Evolutionary conservation across 1,139 yeast species (phyloP).

Genomic region (Sugiyamaella grinbergsii): DNA sequence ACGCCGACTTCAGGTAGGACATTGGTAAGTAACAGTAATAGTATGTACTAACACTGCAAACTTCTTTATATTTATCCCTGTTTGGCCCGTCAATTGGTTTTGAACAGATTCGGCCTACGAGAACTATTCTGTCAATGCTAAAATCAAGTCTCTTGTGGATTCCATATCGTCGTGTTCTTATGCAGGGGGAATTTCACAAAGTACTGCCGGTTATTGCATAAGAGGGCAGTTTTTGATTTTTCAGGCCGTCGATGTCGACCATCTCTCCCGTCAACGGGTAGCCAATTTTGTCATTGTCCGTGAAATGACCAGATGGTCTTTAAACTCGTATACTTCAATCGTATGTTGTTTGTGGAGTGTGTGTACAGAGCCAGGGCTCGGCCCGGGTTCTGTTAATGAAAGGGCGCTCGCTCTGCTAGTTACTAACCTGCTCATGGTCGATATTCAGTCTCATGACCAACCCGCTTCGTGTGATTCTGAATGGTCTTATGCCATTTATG

Average conservation of each 20-base stretch:
- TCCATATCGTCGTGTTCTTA: conserved; percentile 8
- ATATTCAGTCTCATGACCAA: conserved; percentile 27
- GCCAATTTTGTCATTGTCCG: not conserved
- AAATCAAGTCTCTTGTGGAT: no score
- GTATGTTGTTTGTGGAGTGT: not conserved
- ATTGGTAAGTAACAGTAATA: no score
- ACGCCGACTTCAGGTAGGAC: conserved; percentile 6
- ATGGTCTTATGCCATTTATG: conserved; percentile 26
- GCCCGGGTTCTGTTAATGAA: not conserved
- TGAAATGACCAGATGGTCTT: conserved; percentile 7
- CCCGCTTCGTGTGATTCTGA: conserved; percentile 31
- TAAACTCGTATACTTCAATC: not conserved
- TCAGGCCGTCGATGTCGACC: not conserved
- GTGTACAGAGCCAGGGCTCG: not conserved
- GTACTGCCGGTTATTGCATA: not conserved
- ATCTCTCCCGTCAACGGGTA: not conserved
- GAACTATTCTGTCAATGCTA: no score
- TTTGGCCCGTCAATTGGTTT: no score
- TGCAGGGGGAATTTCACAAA: conserved; percentile 6
- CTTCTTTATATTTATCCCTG: no score
- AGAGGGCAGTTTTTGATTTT: conserved; percentile 1
- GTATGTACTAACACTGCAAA: no score
- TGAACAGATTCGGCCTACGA: no score
- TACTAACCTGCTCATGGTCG: not conserved
- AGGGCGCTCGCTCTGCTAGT: not conserved